phyloP scores from a whole-genome alignment of 768 basidiomycete genomes.

The Leccinum olivaceopallidum region DNA sequence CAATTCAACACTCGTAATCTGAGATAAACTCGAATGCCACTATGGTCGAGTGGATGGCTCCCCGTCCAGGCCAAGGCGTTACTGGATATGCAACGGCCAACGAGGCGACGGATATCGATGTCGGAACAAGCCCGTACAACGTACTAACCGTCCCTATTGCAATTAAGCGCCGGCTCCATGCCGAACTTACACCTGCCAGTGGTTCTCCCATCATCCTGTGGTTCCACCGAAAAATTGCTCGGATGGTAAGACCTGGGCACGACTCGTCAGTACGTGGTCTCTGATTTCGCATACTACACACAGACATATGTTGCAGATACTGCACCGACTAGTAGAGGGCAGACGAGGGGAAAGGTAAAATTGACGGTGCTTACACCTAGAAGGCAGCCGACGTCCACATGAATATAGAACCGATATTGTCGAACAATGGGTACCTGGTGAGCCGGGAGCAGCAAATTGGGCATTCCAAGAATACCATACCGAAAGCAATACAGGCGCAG shows the following conservation, averaged over 20 bases:
- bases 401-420: slow-evolving; percentile 51
- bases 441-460: slow-evolving; percentile 1
- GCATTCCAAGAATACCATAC: slow-evolving; percentile 18
- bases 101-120: slow-evolving; percentile 11
- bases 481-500: slow-evolving; percentile 29
- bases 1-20: slow-evolving; percentile 2
- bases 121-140: slow-evolving; percentile 15
- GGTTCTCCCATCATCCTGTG: neutral
- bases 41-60: slow-evolving; percentile 17
- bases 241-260: slow-evolving; percentile 12
- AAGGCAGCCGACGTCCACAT: slow-evolving; percentile 49
- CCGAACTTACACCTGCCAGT: neutral
- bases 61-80: slow-evolving; percentile 23
- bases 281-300: slow-evolving; percentile 2
- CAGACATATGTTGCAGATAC: slow-evolving; percentile 44
- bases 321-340: slow-evolving; percentile 46
- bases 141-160: slow-evolving; percentile 9
- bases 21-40: slow-evolving; percentile 8
- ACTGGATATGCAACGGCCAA: slow-evolving; percentile 11
- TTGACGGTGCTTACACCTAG: slow-evolving; percentile 35
- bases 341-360: slow-evolving; percentile 42
- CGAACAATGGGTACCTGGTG: slow-evolving; percentile 37
- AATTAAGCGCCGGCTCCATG: slow-evolving; percentile 19
- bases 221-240: slow-evolving; percentile 4
- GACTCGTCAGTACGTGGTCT: neutral